These are phyloP conservation scores for Vicia sativa DNA, from an alignment of 306 rosid genomes.

Conservation along the genomic window DNA sequence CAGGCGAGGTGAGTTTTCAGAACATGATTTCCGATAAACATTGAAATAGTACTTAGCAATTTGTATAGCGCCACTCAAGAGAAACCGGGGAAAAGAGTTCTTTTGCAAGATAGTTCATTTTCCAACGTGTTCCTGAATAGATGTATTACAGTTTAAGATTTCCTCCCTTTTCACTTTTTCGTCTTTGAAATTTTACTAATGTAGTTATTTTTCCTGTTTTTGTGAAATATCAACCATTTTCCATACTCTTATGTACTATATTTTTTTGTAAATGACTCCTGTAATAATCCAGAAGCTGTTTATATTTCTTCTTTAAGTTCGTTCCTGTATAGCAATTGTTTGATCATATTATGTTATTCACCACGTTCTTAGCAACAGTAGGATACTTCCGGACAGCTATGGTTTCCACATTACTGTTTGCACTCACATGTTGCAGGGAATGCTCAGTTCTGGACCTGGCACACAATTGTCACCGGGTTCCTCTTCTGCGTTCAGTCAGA, in stretches of 20 bases:
- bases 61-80: background rate
- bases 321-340: constrained; percentile 7
- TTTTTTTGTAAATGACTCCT: constrained; percentile 8
- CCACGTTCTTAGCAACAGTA: constrained; percentile 31
- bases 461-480: constrained; percentile 61
- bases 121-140: constrained; percentile 5
- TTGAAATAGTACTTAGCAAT: constrained; percentile 19
- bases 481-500: constrained; percentile 51
- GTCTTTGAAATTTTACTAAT: constrained; percentile 10
- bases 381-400: constrained; percentile 14
- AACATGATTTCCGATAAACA: constrained; percentile 24
- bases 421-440: constrained; percentile 66
- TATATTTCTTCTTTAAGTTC: constrained; percentile 11
- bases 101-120: constrained; percentile 29
- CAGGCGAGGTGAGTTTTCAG: constrained; percentile 65
- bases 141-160: constrained; percentile 5
- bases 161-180: constrained; percentile 13
- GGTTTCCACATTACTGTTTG: constrained; percentile 19
- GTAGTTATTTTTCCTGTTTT: constrained; percentile 18
- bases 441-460: constrained; percentile 49
- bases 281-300: constrained; percentile 15
- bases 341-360: constrained; percentile 28
- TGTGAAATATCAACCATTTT: constrained; percentile 30
- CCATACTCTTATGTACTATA: background rate
- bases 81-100: constrained; percentile 19